Evolutionary conservation across 2,329 filamentous ascomycete genomes (phyloP).

Genomic region (Colletotrichum truncatum): DNA sequence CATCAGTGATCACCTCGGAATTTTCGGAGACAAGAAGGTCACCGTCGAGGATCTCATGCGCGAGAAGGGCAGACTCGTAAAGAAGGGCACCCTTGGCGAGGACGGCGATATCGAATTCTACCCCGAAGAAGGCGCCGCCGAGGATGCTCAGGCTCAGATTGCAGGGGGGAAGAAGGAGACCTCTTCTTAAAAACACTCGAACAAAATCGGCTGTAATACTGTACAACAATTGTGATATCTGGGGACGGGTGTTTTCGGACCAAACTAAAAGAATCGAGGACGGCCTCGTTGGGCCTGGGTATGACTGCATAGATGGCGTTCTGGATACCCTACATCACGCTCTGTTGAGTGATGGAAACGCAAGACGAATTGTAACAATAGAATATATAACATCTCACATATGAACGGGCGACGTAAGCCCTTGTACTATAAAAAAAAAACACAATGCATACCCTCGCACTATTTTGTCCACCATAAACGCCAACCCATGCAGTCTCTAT

Average conservation of each 20-base stretch:
- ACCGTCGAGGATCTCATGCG: slow-evolving; percentile 82
- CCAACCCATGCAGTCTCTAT: slow-evolving; percentile 25
- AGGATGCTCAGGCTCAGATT: not conserved
- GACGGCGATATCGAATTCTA: slow-evolving; percentile 94
- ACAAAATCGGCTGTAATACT: not conserved
- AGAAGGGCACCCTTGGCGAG: slow-evolving; percentile 74
- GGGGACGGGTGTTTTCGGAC: not conserved
- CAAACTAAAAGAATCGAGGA: not conserved
- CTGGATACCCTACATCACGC: slow-evolving; percentile 17
- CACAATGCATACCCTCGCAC: slow-evolving; percentile 5
- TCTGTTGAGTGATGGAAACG: not conserved
- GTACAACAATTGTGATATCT: not conserved
- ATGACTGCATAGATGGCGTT: slow-evolving; percentile 28
- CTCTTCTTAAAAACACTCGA: not conserved
- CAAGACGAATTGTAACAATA: slow-evolving; percentile 7
- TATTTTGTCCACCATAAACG: slow-evolving; percentile 24
- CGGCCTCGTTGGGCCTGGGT: not conserved
- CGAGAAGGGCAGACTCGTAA: slow-evolving; percentile 78
- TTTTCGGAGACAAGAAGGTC: slow-evolving; percentile 76
- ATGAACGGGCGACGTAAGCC: slow-evolving; percentile 24
- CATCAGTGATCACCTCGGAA: slow-evolving; percentile 87
- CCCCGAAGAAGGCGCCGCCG: slow-evolving; percentile 68
- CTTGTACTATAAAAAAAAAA: slow-evolving; percentile 25
- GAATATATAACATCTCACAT: slow-evolving; percentile 14
- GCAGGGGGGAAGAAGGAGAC: slow-evolving; percentile 3